A percentile compares a stretch with the other conserved stretches of the same genome.
Conservation (phyloP, 2,329 filamentous ascomycete genomes). For the Lachnellula suecica region DNA sequence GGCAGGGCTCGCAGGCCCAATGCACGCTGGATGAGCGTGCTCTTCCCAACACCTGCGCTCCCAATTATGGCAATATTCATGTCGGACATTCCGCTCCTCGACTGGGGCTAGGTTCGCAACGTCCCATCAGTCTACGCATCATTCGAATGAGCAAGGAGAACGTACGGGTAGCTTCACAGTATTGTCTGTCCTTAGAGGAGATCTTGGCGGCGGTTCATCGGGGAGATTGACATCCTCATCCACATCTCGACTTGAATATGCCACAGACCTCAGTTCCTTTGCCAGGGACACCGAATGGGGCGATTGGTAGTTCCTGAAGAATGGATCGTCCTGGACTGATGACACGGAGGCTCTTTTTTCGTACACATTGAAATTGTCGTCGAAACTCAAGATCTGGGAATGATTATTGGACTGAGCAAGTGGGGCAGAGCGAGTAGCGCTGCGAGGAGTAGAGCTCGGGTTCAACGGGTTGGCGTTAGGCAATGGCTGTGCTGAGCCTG, state of each 20-base stretch:
- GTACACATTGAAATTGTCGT: conserved; percentile 24
- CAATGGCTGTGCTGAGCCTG: no score
- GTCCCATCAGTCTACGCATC: conserved; percentile 15
- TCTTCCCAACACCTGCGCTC: conserved; percentile 66
- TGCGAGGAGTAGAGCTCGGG: conserved; percentile 7
- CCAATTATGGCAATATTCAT: conserved; percentile 68
- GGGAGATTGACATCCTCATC: conserved; percentile 17
- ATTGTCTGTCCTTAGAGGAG: conserved; percentile 19
- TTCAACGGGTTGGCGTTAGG: no score
- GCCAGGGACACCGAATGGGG: conserved; percentile 33
- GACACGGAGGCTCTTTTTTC: conserved; percentile 46
- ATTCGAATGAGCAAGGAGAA: not conserved
- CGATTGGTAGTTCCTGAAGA: conserved; percentile 49
- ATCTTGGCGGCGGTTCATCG: conserved; percentile 13
- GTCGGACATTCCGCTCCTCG: conserved; percentile 41
- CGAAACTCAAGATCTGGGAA: conserved; percentile 10
- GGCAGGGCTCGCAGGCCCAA: conserved; percentile 55
- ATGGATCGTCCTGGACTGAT: conserved; percentile 56
- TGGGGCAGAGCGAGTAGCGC: conserved; percentile 20
- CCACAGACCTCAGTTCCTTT: conserved; percentile 31
- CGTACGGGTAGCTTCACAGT: conserved; percentile 27
- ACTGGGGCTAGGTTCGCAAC: conserved; percentile 25
- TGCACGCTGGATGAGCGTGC: conserved; percentile 64
- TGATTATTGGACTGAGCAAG: conserved; percentile 15
- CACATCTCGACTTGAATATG: conserved; percentile 17